These are phyloP conservation scores for Abrus precatorius DNA, from an alignment of 306 rosid genomes.

Conservation along the genomic window DNA sequence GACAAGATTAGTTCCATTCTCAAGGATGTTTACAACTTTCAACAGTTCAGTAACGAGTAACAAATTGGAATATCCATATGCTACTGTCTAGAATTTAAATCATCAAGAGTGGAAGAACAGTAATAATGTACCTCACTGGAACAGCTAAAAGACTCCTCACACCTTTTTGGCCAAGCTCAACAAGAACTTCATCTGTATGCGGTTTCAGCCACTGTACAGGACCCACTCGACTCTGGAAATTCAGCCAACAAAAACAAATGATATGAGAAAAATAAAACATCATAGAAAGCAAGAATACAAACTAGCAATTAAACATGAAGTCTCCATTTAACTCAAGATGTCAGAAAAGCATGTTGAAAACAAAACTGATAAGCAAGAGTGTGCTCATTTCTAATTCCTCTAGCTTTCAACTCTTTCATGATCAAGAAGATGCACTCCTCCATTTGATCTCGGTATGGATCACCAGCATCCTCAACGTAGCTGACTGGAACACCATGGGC, in stretches of 20 bases:
- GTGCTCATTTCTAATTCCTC: conserved; percentile 85
- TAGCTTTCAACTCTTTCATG: conserved; percentile 93
- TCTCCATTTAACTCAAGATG: conserved; percentile 20
- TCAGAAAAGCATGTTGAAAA: conserved; percentile 23
- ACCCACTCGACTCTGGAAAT: conserved; percentile 94
- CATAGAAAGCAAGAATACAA: conserved; percentile 25
- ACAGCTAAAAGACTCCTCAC: conserved; percentile 94
- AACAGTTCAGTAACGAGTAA: neutral
- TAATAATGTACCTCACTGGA: conserved; percentile 81
- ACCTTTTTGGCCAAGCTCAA: conserved; percentile 97
- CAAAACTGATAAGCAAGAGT: conserved; percentile 96
- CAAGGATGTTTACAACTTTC: conserved; percentile 24
- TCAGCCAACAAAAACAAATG: conserved; percentile 47
- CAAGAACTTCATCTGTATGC: conserved; percentile 93
- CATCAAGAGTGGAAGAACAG: conserved; percentile 13
- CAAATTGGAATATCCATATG: neutral
- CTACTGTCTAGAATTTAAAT: conserved; percentile 1
- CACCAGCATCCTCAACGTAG: conserved; percentile 93
- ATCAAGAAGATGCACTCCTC: conserved; percentile 92
- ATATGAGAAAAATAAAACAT: neutral
- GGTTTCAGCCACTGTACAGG: conserved; percentile 99
- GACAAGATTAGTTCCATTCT: neutral
- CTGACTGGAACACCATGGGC: conserved; percentile 99
- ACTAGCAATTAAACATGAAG: conserved; percentile 16
- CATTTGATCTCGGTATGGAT: conserved; percentile 98